phyloP scores from a whole-genome alignment of 805 yeast genomes.

The Torulaspora delbrueckii region DNA sequence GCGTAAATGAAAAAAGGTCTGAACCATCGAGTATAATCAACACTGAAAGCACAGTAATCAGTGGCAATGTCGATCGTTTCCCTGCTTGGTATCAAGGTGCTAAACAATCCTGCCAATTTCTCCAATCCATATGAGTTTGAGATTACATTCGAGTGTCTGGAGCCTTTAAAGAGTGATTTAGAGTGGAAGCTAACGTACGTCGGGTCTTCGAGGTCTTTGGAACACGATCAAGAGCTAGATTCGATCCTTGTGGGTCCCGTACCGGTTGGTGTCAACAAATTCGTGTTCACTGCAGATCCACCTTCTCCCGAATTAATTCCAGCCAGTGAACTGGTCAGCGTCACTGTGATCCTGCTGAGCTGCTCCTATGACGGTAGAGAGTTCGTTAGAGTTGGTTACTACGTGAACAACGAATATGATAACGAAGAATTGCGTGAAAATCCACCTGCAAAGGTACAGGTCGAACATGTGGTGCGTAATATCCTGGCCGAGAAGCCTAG shows the following conservation, averaged over 20 bases:
- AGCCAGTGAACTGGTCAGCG: constrained; percentile 89
- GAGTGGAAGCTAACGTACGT: constrained; percentile 98
- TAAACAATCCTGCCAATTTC: constrained; percentile 92
- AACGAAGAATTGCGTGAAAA: constrained; percentile 87
- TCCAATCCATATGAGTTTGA: constrained; percentile 93
- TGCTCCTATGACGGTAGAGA: constrained; percentile 92
- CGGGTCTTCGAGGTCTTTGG: constrained; percentile 89
- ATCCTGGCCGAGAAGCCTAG: constrained; percentile 96
- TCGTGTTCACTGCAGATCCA: constrained; percentile 90
- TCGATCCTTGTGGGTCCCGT: constrained; percentile 98
- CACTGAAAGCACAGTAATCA: neutral
- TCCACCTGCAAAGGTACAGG: constrained; percentile 90
- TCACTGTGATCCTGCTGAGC: constrained; percentile 86
- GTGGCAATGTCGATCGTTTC: constrained; percentile 83
- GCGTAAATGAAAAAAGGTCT: constrained; percentile 1
- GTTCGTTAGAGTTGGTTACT: constrained; percentile 95
- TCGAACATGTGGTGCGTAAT: constrained; percentile 89
- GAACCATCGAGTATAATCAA: neutral
- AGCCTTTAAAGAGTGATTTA: constrained; percentile 74
- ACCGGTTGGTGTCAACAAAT: constrained; percentile 94
- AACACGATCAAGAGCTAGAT: constrained; percentile 95
- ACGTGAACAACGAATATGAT: constrained; percentile 95
- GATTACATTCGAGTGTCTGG: constrained; percentile 94
- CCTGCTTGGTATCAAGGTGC: constrained; percentile 80
- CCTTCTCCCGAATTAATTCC: constrained; percentile 96